Evolutionary conservation across 1,284 basidiomycete species (phyloP), one percentile per base, ranked within the genome.

Genomic region (Volvariella volvacea): DNA sequence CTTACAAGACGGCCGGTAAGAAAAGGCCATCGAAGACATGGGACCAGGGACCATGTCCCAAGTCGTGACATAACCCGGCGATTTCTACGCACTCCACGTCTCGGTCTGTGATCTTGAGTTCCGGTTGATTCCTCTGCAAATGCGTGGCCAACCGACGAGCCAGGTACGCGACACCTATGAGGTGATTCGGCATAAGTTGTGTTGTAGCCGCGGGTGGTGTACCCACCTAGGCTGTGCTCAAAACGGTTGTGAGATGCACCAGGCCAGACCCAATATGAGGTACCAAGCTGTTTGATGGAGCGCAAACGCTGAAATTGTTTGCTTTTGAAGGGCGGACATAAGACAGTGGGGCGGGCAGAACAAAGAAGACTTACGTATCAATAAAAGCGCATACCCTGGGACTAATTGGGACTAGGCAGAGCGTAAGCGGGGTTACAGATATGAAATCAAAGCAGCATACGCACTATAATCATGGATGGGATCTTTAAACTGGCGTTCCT

Each of bases 171-270:
- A 88, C 83, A 25, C 86, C 85, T 86, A 21, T 10, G 16, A 46
- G 17, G 37, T 34, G 49, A 1, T 22, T 32, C 28, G 50, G 28
- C 33, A 39, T 33, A 41, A 45, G 17, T 12, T n/a, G 39, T 25
- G 15, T n/a, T n/a, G 34, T 9, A 9, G 9, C 9, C 30, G 9
- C n/a, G 9, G 9, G 9, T 31, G 30, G 30, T 31, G 30, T 9
- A 31, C 30, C 9, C n/a, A 84, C 86, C 87, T 15, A 90, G 65
- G 50, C 75, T 81, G 55, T 90, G 88, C 54, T 90, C 87, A 50
- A 90, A 89, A 0, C 87, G 74, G 50, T 80, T 88, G 55, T 90
- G 88, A 0, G 80, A 73, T 0, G 83, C 87, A 2, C 82, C 73
- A 0, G 81, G 79, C 75, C 83, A 90, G 20, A 89, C 83, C 50